phyloP scores from a whole-genome alignment of 768 basidiomycete genomes.

The Lyophyllum semitale region DNA sequence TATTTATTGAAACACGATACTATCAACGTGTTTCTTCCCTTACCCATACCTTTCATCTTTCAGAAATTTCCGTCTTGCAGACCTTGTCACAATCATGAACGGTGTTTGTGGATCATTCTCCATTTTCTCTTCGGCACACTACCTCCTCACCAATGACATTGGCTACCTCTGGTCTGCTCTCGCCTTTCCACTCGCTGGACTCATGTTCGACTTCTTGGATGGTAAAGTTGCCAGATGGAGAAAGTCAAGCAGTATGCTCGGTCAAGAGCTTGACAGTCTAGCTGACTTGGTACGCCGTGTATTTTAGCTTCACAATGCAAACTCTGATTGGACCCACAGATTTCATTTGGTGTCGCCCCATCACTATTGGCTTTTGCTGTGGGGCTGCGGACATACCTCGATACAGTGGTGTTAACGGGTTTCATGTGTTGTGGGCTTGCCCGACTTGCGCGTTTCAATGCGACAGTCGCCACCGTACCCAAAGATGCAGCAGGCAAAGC shows the following conservation, averaged over 20 bases:
- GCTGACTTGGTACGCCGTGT: constrained; percentile 80
- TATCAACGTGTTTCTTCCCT: constrained; percentile 14
- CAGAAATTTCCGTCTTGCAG: constrained; percentile 97
- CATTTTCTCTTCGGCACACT: constrained; percentile 90
- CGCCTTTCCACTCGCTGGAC: constrained; percentile 84
- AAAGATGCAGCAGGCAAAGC: constrained; percentile 86
- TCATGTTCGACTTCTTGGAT: constrained; percentile 97
- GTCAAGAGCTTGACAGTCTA: constrained; percentile 95
- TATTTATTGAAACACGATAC: constrained; percentile 30
- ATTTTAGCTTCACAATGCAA: not conserved
- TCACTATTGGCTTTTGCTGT: constrained; percentile 90
- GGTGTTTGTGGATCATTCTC: constrained; percentile 97
- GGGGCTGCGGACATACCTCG: constrained; percentile 89
- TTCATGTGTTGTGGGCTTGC: constrained; percentile 98
- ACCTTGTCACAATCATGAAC: constrained; percentile 98
- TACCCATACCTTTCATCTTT: constrained; percentile 9
- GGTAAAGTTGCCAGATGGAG: constrained; percentile 98
- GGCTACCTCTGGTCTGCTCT: constrained; percentile 88
- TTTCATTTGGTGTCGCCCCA: constrained; percentile 98
- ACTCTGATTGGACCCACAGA: constrained; percentile 44
- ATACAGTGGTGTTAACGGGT: constrained; percentile 81
- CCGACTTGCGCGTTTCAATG: constrained; percentile 96
- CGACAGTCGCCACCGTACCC: constrained; percentile 92
- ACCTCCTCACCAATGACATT: constrained; percentile 77
- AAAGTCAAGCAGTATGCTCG: constrained; percentile 92